Evolutionary conservation across 495 filamentous ascomycete genomes (phyloP).

Genomic region (Endocarpon pusillum): DNA sequence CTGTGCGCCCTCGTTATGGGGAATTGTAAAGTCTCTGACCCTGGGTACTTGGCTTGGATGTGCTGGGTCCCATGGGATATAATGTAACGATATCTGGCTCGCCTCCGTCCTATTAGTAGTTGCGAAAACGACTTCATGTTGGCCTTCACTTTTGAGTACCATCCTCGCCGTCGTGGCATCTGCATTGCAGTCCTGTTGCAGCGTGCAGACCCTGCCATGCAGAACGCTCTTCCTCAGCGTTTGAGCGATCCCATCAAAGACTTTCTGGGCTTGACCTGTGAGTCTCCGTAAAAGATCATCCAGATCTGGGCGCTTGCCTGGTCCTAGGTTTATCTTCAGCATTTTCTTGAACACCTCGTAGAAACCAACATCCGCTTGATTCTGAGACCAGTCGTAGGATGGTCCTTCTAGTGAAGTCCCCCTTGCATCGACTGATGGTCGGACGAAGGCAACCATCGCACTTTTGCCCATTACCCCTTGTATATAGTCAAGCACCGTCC

Average conservation of each 20-base stretch:
- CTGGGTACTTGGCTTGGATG: too few species aligned
- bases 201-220: constrained; percentile 29
- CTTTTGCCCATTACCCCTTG: constrained; percentile 32
- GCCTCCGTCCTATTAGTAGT: too few species aligned
- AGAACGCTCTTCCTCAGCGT: constrained; percentile 40
- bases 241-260: constrained; percentile 39
- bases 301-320: constrained; percentile 23
- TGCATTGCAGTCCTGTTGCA: constrained; percentile 26
- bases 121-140: too few species aligned
- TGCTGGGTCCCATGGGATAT: too few species aligned
- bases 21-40: too few species aligned
- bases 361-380: constrained; percentile 25
- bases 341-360: constrained; percentile 29
- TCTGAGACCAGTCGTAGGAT: constrained; percentile 23
- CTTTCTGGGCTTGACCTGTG: constrained; percentile 32
- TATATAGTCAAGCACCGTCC: constrained; percentile 22
- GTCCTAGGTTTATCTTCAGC: constrained; percentile 18
- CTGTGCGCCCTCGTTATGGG: too few species aligned
- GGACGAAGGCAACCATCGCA: constrained; percentile 26
- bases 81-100: too few species aligned
- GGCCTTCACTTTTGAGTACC: too few species aligned
- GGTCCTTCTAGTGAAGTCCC: constrained; percentile 1
- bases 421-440: background rate
- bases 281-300: constrained; percentile 34
- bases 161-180: too few species aligned